Evolutionary conservation across 2,329 filamentous ascomycete genomes (phyloP).

Genomic region (Paecilomyces sp.): DNA sequence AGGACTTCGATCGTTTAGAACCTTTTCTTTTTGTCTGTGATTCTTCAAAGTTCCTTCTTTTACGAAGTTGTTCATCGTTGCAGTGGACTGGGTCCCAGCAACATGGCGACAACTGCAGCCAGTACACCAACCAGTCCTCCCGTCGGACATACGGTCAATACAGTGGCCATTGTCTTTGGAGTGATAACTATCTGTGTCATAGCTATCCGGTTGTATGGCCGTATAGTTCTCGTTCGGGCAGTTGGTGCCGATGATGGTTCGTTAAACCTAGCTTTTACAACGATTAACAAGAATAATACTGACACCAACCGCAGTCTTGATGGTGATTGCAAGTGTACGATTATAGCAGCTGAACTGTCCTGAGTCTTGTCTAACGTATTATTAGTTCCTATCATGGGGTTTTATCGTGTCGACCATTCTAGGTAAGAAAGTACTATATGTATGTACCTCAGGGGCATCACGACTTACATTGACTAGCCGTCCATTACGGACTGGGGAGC

Average conservation of each 20-base stretch:
- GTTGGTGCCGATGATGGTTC: background rate
- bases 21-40: background rate
- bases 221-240: background rate
- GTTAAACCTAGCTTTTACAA: background rate
- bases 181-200: background rate
- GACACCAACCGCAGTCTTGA: background rate
- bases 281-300: background rate
- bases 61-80: background rate
- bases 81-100: background rate
- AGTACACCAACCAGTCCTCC: background rate
- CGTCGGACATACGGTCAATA: background rate
- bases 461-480: background rate
- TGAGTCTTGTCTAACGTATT: background rate
- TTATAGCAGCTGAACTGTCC: background rate
- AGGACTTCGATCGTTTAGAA: background rate
- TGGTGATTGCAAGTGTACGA: background rate
- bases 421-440: background rate
- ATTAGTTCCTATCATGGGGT: background rate
- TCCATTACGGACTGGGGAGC: constrained; percentile 21
- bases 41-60: background rate
- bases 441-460: background rate
- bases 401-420: background rate
- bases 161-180: constrained; percentile 1
- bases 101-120: background rate
- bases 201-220: background rate